Evolutionary conservation across 306 rosid species (phyloP).

Genomic region (Oemleria cerasiformis): DNA sequence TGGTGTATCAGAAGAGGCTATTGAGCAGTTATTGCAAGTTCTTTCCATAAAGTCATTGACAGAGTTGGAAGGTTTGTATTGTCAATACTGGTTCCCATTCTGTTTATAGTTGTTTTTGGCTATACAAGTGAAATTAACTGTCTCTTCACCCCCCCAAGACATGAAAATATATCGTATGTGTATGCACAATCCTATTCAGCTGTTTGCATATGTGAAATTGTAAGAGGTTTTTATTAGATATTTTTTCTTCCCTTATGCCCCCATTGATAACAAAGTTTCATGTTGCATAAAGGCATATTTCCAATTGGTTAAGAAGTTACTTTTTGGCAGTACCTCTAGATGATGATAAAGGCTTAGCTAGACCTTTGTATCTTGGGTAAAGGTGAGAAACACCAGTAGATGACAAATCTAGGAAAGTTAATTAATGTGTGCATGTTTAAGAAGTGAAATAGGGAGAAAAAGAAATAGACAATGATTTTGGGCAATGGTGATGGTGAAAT

Average conservation of each 20-base stretch:
- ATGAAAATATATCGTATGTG: not conserved
- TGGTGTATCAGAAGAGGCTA: slow-evolving; percentile 75
- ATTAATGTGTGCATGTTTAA: not conserved
- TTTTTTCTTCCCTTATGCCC: not conserved
- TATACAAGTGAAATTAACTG: slow-evolving; percentile 2
- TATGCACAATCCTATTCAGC: not conserved
- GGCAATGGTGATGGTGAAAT: not conserved
- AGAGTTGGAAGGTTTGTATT: slow-evolving; percentile 72
- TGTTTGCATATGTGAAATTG: not conserved
- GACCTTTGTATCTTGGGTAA: not conserved
- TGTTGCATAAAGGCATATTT: not conserved
- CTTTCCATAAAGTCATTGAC: slow-evolving; percentile 88
- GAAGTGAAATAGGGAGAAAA: not conserved
- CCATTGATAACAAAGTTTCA: not conserved
- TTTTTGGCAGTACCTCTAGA: not conserved
- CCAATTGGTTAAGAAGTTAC: not conserved
- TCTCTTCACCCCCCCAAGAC: not conserved
- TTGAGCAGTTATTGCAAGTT: slow-evolving; percentile 73
- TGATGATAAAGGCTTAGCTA: not conserved
- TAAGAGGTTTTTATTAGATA: not conserved
- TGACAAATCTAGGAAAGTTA: not conserved
- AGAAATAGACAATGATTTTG: not conserved
- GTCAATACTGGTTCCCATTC: not conserved
- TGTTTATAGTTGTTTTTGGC: not conserved
- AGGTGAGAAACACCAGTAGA: not conserved